These are phyloP conservation scores for Podila clonocystis DNA, from an alignment of 192 early-diverging fungal genomes.

Conservation along the genomic window DNA sequence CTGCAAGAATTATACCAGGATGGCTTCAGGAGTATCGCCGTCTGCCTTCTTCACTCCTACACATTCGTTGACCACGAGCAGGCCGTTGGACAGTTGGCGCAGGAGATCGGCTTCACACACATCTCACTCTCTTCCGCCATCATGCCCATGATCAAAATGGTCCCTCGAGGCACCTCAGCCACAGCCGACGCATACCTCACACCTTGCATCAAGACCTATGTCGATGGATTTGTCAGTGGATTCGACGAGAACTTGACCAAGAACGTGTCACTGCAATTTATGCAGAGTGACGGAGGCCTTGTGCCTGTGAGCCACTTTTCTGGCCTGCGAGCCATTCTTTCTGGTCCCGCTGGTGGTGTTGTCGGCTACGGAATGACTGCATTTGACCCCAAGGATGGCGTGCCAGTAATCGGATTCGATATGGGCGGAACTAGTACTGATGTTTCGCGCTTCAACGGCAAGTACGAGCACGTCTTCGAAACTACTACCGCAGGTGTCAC, in stretches of 20 bases:
- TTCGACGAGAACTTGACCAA: conserved; percentile 78
- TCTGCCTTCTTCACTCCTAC: conserved; percentile 95
- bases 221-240: conserved; percentile 85
- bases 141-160: conserved; percentile 95
- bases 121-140: conserved; percentile 84
- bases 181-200: conserved; percentile 95
- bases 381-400: conserved; percentile 53
- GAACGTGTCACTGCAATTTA: conserved; percentile 82
- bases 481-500: conserved; percentile 92
- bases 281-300: conserved; percentile 97
- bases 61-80: conserved; percentile 90
- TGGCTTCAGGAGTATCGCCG: conserved; percentile 89
- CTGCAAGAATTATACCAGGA: conserved; percentile 67
- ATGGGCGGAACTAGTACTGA: conserved; percentile 96
- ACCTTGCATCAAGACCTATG: conserved; percentile 88
- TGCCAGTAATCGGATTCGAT: conserved; percentile 94
- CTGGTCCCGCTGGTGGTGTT: conserved; percentile 95
- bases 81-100: conserved; percentile 71
- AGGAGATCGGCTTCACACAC: conserved; percentile 83
- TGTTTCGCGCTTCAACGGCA: conserved; percentile 91
- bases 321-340: conserved; percentile 92
- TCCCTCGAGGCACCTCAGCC: conserved; percentile 91
- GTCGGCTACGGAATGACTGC: conserved; percentile 76
- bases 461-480: conserved; percentile 94
- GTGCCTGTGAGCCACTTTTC: conserved; percentile 86